Evolutionary conservation across 345 rosid species (phyloP).

Genomic region (Euphorbia tirucalli): DNA sequence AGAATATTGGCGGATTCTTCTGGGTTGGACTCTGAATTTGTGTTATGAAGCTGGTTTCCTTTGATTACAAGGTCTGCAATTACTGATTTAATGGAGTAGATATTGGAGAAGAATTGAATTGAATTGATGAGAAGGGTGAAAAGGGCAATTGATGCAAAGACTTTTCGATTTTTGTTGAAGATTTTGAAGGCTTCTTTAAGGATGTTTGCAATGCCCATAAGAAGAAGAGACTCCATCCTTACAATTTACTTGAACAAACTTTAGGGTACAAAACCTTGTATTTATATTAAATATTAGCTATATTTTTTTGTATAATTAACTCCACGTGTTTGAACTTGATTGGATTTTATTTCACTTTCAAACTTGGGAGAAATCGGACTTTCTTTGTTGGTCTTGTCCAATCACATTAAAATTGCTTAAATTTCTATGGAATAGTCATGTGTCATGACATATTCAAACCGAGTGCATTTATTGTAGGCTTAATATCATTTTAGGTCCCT

Average conservation of each 20-base stretch:
- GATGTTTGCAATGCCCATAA: conserved; percentile 26
- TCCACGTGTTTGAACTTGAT: background rate
- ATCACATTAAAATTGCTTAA: background rate
- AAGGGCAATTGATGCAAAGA: conserved; percentile 37
- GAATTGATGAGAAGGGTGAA: conserved; percentile 29
- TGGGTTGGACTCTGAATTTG: conserved; percentile 35
- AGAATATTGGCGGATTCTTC: conserved; percentile 29
- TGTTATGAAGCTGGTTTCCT: conserved; percentile 15
- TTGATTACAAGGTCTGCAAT: conserved; percentile 28
- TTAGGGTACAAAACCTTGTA: no score
- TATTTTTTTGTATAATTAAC: background rate
- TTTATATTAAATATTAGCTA: background rate
- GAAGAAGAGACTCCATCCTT: background rate
- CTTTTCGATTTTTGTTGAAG: conserved; percentile 36
- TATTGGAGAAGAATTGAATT: conserved; percentile 23
- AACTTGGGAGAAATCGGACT: background rate
- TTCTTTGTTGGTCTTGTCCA: no score
- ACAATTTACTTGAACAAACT: no score
- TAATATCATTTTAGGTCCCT: no score
- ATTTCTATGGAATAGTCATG: background rate
- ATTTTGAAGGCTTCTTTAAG: conserved; percentile 41
- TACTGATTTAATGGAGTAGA: conserved; percentile 30
- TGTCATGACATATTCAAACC: background rate
- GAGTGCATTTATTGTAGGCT: background rate
- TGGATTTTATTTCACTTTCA: background rate